Percentiles rank a stretch among this genome's conserved stretches.
These are phyloP conservation scores for Friedmanniomyces endolithicus DNA, from an alignment of 495 filamentous ascomycete genomes.

Conservation along the genomic window DNA sequence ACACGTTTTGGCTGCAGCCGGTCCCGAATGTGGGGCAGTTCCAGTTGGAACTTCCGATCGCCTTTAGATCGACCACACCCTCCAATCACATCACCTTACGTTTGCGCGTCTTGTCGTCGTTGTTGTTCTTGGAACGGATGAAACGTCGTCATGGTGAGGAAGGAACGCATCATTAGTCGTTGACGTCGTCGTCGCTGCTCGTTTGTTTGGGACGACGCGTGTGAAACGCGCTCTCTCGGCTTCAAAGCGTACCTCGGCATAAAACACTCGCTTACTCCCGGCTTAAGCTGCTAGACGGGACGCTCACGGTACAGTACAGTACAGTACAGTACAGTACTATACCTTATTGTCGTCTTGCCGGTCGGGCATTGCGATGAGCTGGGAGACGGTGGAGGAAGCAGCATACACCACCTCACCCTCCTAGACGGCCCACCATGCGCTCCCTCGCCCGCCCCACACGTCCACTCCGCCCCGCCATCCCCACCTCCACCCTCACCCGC, in stretches of 20 bases:
- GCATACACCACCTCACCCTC: not conserved
- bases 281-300: not conserved
- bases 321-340: too few relatives aligned
- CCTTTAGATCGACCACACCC: too few relatives aligned
- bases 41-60: too few relatives aligned
- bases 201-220: conserved; percentile 1
- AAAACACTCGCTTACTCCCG: not conserved
- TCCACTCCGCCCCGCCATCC: not conserved
- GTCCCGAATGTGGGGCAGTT: not conserved
- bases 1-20: not conserved
- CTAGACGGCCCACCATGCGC: not conserved
- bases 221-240: not conserved
- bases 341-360: too few relatives aligned
- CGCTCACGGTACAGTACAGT: too few relatives aligned
- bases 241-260: not conserved
- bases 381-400: not conserved
- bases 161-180: too few relatives aligned
- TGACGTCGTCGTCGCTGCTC: not conserved
- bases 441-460: not conserved
- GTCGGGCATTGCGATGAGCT: not conserved
- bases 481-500: not conserved
- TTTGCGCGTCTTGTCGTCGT: too few relatives aligned
- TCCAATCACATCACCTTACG: too few relatives aligned
- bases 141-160: not conserved
- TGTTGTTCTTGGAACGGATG: not conserved